Conservation (phyloP, 2,329 filamentous ascomycete species). For the Paecilomyces niveus region DNA sequence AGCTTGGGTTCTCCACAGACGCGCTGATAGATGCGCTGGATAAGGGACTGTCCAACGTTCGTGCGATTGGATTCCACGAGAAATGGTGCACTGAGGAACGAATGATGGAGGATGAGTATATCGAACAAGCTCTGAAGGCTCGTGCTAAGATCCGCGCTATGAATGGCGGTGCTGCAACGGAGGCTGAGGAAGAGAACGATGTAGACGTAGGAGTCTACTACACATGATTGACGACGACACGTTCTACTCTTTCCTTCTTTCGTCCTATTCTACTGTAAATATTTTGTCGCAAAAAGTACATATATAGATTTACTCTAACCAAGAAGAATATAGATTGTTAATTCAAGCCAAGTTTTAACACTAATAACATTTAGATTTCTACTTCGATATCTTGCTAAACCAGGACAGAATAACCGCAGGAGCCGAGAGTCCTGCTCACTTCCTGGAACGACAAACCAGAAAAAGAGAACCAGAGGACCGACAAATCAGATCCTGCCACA, state of each 20-base stretch:
- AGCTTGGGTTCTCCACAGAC: constrained; percentile 14
- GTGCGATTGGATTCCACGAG: constrained; percentile 20
- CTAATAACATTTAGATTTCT: neutral
- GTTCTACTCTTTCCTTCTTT: too few relatives aligned
- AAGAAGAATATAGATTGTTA: neutral
- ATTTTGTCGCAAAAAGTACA: neutral
- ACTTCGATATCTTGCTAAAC: neutral
- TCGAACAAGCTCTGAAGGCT: constrained; percentile 19
- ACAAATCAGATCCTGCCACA: neutral
- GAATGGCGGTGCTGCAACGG: neutral
- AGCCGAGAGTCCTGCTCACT: neutral
- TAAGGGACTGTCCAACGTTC: constrained; percentile 16
- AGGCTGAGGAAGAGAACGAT: neutral
- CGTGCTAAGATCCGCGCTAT: constrained; percentile 6
- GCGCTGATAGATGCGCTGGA: constrained; percentile 15
- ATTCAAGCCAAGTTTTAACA: neutral
- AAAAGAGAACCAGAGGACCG: neutral
- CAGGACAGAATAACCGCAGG: neutral
- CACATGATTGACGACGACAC: neutral
- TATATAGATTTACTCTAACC: neutral
- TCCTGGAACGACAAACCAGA: constrained; percentile 2
- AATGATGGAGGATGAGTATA: constrained; percentile 15
- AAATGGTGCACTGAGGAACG: constrained; percentile 13
- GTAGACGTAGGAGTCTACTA: neutral
- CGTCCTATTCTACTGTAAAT: neutral